Percentiles rank a stretch among this genome's conserved stretches.
Conservation (phyloP, 345 rosid species). For the Eutrema japonicum region DNA sequence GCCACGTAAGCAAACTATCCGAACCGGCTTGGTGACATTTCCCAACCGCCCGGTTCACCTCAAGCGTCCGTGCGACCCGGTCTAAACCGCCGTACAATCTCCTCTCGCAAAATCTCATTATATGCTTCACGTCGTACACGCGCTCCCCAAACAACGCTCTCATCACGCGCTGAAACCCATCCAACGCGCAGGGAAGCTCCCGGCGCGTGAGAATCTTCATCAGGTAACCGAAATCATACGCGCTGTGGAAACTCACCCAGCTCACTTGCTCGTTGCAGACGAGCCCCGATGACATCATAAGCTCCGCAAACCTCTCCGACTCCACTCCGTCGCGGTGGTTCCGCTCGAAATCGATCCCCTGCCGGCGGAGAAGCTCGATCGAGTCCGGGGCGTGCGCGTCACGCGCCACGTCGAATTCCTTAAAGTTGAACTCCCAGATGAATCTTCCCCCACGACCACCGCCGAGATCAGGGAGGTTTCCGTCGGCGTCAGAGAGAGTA, state of each 20-base stretch:
- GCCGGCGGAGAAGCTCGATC: constrained; percentile 66
- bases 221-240: constrained; percentile 88
- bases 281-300: constrained; percentile 86
- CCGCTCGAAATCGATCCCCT: constrained; percentile 77
- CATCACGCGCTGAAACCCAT: constrained; percentile 53
- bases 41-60: constrained; percentile 69
- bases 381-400: constrained; percentile 83
- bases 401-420: constrained; percentile 66
- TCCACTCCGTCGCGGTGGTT: constrained; percentile 61
- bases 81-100: constrained; percentile 73
- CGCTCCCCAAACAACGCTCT: constrained; percentile 62
- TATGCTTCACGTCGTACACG: constrained; percentile 80
- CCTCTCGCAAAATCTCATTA: constrained; percentile 67
- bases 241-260: constrained; percentile 96
- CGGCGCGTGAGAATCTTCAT: constrained; percentile 76
- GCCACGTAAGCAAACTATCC: constrained; percentile 86
- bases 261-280: constrained; percentile 74
- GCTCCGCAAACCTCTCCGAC: constrained; percentile 68
- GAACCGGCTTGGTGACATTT: constrained; percentile 95
- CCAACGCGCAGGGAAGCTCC: constrained; percentile 51
- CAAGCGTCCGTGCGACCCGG: constrained; percentile 61
- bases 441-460: constrained; percentile 28
- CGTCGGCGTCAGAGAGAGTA: constrained; percentile 65
- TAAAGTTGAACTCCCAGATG: constrained; percentile 90
- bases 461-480: constrained; percentile 66